These are phyloP conservation scores for Fraxinus dipetala DNA, from an alignment of 305 asterid genomes.

Conservation along the genomic window DNA sequence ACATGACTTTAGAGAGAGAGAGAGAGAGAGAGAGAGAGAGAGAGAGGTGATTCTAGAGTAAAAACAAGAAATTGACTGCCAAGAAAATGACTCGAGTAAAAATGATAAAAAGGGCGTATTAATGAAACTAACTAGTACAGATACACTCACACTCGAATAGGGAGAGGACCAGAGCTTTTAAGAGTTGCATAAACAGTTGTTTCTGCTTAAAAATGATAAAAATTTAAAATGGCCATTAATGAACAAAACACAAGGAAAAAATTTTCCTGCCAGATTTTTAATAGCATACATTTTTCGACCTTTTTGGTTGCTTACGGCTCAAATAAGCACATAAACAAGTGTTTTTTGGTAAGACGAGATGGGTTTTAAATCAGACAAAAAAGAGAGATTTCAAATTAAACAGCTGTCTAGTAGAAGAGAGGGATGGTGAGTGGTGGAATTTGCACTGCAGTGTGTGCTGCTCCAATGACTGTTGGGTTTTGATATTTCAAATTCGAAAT, in stretches of 20 bases:
- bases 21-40: not conserved
- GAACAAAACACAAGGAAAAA: too few relatives aligned
- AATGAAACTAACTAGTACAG: slow-evolving; percentile 26
- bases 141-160: not conserved
- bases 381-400: not conserved
- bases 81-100: not conserved
- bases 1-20: not conserved
- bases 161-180: slow-evolving; percentile 13
- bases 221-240: too few relatives aligned
- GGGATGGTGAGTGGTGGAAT: not conserved
- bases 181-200: slow-evolving; percentile 30
- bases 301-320: too few relatives aligned
- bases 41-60: not conserved
- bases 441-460: too few relatives aligned
- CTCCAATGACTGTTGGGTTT: slow-evolving; percentile 36
- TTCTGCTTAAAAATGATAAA: not conserved
- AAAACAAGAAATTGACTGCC: too few relatives aligned
- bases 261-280: too few relatives aligned
- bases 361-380: not conserved
- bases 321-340: too few relatives aligned
- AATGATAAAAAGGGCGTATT: not conserved
- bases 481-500: slow-evolving; percentile 54
- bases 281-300: too few relatives aligned
- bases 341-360: too few relatives aligned
- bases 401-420: not conserved